phyloP scores from a whole-genome alignment of 208 protist species.

The Trypanosoma lewisi region DNA sequence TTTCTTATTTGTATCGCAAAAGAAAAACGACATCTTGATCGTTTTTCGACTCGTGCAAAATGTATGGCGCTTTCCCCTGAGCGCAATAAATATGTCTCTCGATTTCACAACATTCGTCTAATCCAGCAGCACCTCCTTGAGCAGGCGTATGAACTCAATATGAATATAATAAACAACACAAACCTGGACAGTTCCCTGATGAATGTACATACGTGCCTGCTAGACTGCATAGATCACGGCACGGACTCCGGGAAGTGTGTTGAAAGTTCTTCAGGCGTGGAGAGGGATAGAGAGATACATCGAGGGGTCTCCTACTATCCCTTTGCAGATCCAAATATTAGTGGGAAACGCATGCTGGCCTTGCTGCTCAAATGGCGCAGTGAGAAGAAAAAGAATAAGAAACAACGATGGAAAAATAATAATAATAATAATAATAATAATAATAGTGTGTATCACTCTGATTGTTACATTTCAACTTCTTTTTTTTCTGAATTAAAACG shows the following conservation, averaged over 20 bases:
- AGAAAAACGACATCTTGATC: constrained; percentile 76
- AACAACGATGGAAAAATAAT: not conserved
- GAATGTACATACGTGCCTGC: constrained; percentile 61
- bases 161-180: constrained; percentile 86
- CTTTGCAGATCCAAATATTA: constrained; percentile 14
- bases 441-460: not conserved
- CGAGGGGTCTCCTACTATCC: not conserved
- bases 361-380: constrained; percentile 16
- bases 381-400: constrained; percentile 25
- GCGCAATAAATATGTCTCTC: constrained; percentile 86
- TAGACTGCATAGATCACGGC: constrained; percentile 53
- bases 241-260: too few species aligned
- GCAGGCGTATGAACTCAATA: constrained; percentile 33
- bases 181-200: constrained; percentile 88
- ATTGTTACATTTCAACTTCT: constrained; percentile 4
- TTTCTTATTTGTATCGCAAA: constrained; percentile 84
- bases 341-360: constrained; percentile 22
- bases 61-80: constrained; percentile 86
- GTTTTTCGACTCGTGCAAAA: constrained; percentile 87
- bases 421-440: not conserved
- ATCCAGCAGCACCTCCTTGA: constrained; percentile 80
- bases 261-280: not conserved
- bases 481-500: constrained; percentile 6
- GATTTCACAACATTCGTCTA: constrained; percentile 83
- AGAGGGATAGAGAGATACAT: not conserved